These are phyloP conservation scores for Phanerochaete carnosa DNA, from an alignment of 768 basidiomycete species.

Conservation along the genomic window DNA sequence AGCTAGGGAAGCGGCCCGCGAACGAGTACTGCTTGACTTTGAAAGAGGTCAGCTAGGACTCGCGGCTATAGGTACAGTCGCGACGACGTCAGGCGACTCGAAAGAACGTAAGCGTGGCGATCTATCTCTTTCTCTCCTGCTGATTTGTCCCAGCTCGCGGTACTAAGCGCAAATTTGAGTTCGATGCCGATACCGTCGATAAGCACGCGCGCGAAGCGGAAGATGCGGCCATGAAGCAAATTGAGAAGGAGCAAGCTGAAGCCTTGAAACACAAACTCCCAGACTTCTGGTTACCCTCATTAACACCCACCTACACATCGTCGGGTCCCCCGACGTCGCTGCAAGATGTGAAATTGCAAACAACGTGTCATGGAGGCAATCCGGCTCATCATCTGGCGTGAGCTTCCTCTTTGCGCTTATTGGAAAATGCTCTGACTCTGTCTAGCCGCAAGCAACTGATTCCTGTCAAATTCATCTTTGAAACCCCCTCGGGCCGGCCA, in stretches of 20 bases:
- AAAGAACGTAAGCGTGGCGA: slow-evolving; percentile 29
- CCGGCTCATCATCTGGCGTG: slow-evolving; percentile 78
- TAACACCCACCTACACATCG: slow-evolving; percentile 79
- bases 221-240: slow-evolving; percentile 77
- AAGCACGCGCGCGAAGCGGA: slow-evolving; percentile 77
- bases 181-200: slow-evolving; percentile 72
- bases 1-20: slow-evolving; percentile 73
- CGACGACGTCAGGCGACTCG: slow-evolving; percentile 38
- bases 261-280: slow-evolving; percentile 85
- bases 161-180: slow-evolving; percentile 83
- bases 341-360: slow-evolving; percentile 81
- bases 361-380: slow-evolving; percentile 81
- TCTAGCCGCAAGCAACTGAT: slow-evolving; percentile 77
- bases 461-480: slow-evolving; percentile 75
- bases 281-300: slow-evolving; percentile 94
- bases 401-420: slow-evolving; percentile 32
- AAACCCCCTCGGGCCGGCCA: slow-evolving; percentile 28
- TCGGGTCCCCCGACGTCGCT: slow-evolving; percentile 61
- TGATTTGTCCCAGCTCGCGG: slow-evolving; percentile 43
- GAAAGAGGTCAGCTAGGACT: slow-evolving; percentile 82
- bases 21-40: slow-evolving; percentile 87
- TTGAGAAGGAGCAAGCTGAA: slow-evolving; percentile 85
- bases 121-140: slow-evolving; percentile 15
- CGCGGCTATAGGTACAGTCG: slow-evolving; percentile 39
- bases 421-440: too few species aligned